Evolutionary conservation across 768 basidiomycete species (phyloP).

Genomic region (Panaeolus cyanescens): DNA sequence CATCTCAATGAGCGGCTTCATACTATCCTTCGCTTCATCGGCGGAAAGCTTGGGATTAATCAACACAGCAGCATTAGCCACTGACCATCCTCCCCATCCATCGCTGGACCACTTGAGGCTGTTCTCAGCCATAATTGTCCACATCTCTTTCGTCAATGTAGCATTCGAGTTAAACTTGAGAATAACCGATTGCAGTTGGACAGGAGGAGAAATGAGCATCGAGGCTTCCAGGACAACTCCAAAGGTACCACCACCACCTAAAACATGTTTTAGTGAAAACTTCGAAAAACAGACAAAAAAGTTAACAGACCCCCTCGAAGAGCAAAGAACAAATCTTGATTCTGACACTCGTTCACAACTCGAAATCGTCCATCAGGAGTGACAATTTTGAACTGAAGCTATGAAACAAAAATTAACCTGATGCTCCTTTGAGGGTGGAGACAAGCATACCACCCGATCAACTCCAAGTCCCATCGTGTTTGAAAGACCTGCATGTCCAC

Average conservation of each 20-base stretch:
- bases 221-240: conserved; percentile 41
- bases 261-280: conserved; percentile 2
- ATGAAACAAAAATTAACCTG: background rate
- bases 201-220: conserved; percentile 36
- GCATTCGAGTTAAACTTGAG: conserved; percentile 26
- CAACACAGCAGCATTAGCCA: conserved; percentile 36
- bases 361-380: conserved; percentile 51
- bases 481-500: conserved; percentile 45
- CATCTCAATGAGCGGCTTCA: conserved; percentile 41
- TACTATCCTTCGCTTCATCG: conserved; percentile 38
- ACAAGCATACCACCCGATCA: conserved; percentile 41
- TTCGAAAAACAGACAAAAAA: background rate
- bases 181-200: conserved; percentile 38
- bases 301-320: conserved; percentile 42
- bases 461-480: conserved; percentile 48
- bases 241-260: conserved; percentile 49
- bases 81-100: conserved; percentile 49
- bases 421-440: no score
- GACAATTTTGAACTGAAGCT: conserved; percentile 54
- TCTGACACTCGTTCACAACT: conserved; percentile 49
- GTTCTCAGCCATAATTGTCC: conserved; percentile 41
- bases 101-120: conserved; percentile 42
- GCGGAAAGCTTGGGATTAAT: conserved; percentile 44
- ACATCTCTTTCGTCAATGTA: conserved; percentile 33
- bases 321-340: conserved; percentile 56